phyloP scores from a whole-genome alignment of 2,329 filamentous ascomycete genomes.

The Pleurostoma richardsiae region DNA sequence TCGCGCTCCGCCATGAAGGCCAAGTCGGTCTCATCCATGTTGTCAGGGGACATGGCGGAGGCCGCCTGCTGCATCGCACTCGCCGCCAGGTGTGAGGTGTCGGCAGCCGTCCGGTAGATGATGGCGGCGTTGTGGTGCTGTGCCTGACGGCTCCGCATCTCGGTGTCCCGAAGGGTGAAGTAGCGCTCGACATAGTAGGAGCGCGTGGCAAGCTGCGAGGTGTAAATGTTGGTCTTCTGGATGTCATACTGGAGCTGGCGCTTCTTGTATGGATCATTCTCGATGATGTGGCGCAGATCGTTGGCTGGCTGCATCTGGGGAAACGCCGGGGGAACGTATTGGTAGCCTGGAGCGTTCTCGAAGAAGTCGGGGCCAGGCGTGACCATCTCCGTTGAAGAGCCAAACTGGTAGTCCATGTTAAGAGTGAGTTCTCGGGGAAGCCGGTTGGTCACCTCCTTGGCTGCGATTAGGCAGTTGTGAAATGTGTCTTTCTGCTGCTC shows the following conservation, averaged over 20 bases:
- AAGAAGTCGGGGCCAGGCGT: slow-evolving; percentile 30
- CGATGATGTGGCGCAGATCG: slow-evolving; percentile 45
- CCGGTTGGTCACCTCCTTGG: slow-evolving; percentile 62
- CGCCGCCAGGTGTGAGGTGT: slow-evolving; percentile 23
- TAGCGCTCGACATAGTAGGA: slow-evolving; percentile 86
- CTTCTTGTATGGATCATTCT: slow-evolving; percentile 42
- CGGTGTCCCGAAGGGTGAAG: slow-evolving; percentile 66
- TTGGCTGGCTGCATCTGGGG: slow-evolving; percentile 38
- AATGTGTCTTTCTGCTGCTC: slow-evolving; percentile 71
- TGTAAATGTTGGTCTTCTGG: slow-evolving; percentile 86
- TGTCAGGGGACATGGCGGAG: slow-evolving; percentile 42
- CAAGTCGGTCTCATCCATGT: slow-evolving; percentile 54
- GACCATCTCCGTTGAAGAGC: no score
- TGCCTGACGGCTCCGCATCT: no score
- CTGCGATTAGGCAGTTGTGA: slow-evolving; percentile 63
- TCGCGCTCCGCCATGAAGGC: slow-evolving; percentile 70
- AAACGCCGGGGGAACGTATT: slow-evolving; percentile 48
- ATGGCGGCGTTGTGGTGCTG: slow-evolving; percentile 39
- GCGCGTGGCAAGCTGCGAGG: slow-evolving; percentile 73
- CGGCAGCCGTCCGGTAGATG: slow-evolving; percentile 26
- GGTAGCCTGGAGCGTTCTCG: slow-evolving; percentile 39
- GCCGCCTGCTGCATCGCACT: slow-evolving; percentile 29
- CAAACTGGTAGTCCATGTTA: slow-evolving; percentile 34
- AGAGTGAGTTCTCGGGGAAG: slow-evolving; percentile 60
- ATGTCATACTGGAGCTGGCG: slow-evolving; percentile 74